Evolutionary conservation across 2,329 filamentous ascomycete genomes (phyloP).

Genomic region (Coniochaeta ligniaria): DNA sequence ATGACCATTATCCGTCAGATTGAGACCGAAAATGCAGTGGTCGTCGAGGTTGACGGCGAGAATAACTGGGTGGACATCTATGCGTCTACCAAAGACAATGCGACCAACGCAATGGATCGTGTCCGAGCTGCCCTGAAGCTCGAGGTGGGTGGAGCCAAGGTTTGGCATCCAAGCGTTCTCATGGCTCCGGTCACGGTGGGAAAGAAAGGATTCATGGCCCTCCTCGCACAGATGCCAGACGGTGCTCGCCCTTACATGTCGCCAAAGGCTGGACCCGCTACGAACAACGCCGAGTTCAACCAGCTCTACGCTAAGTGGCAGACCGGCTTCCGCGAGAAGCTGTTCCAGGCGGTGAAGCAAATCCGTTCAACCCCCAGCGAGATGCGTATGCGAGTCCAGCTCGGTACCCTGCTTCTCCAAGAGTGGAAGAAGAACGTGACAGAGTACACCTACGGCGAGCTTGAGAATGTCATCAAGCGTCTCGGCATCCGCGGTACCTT

Average conservation of each 20-base stretch:
- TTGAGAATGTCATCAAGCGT: conserved; percentile 5
- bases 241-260: conserved; percentile 4
- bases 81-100: conserved; percentile 5
- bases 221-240: conserved; percentile 2
- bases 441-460: conserved; percentile 9
- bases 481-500: conserved; percentile 11
- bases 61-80: neutral
- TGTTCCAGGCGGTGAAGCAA: neutral
- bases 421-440: conserved; percentile 12
- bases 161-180: conserved; percentile 10
- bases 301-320: neutral
- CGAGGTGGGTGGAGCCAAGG: conserved; percentile 4
- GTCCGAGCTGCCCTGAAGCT: conserved; percentile 3
- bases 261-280: neutral
- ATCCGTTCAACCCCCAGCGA: conserved; percentile 8
- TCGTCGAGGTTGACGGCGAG: neutral
- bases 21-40: neutral
- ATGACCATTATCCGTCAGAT: neutral
- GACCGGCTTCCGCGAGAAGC: neutral
- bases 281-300: neutral
- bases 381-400: conserved; percentile 14
- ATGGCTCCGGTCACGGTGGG: conserved; percentile 5
- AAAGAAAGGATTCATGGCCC: neutral
- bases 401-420: conserved; percentile 11
- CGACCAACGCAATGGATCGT: neutral